Evolutionary conservation across 495 filamentous ascomycete genomes (phyloP).

Genomic region (Filosporella fistucella): DNA sequence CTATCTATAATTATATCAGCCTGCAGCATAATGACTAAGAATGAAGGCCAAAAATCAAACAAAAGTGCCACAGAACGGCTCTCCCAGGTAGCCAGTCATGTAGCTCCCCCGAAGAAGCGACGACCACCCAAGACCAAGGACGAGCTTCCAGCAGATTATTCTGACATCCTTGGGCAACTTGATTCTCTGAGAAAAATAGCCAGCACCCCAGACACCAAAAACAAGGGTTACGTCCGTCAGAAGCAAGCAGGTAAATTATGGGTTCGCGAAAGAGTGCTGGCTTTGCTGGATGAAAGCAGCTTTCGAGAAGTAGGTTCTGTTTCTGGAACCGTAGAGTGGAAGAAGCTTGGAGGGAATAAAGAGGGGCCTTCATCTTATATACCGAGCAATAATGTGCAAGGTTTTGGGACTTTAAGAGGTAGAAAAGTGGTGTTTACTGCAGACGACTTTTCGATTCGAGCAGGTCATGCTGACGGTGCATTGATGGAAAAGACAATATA

Average conservation of each 20-base stretch:
- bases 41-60: too few relatives aligned
- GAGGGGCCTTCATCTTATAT: constrained; percentile 46
- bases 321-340: constrained; percentile 55
- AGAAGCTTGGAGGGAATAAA: constrained; percentile 30
- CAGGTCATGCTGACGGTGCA: constrained; percentile 59
- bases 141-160: constrained; percentile 52
- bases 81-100: constrained; percentile 23
- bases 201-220: constrained; percentile 43
- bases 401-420: constrained; percentile 44
- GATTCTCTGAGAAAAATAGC: constrained; percentile 43
- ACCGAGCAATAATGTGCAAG: constrained; percentile 54
- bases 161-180: constrained; percentile 53
- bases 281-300: constrained; percentile 46
- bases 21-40: too few relatives aligned
- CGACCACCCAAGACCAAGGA: constrained; percentile 22
- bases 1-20: too few relatives aligned
- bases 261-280: constrained; percentile 55
- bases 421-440: constrained; percentile 54
- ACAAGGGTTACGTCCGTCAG: constrained; percentile 53
- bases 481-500: constrained; percentile 54
- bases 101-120: constrained; percentile 21
- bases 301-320: constrained; percentile 56
- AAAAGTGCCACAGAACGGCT: constrained; percentile 14
- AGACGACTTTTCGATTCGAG: constrained; percentile 60
- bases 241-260: constrained; percentile 62